Evolutionary conservation across 2,329 filamentous ascomycete genomes (phyloP).

Genomic region (Curvularia spicifera): DNA sequence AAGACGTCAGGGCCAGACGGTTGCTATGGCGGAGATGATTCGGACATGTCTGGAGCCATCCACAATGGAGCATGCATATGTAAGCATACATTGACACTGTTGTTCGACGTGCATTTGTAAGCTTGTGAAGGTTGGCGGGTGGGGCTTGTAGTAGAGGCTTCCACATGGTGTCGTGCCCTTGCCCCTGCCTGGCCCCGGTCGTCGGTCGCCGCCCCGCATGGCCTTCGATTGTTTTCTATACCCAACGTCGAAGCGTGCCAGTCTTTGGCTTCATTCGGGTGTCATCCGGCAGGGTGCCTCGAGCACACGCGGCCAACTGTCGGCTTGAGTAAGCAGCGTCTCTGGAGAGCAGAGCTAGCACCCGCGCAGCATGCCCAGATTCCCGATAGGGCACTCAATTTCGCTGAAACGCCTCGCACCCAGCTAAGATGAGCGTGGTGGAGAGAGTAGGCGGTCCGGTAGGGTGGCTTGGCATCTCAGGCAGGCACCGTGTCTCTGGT

Average conservation of each 20-base stretch:
- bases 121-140: constrained; percentile 3
- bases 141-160: constrained; percentile 5
- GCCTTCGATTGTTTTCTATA: constrained; percentile 11
- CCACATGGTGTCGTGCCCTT: constrained; percentile 8
- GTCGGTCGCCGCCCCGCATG: constrained; percentile 2
- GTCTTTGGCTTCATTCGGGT: background rate
- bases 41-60: background rate
- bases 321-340: background rate
- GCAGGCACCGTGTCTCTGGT: background rate
- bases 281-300: too few species aligned
- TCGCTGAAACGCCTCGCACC: background rate
- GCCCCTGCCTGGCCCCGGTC: too few species aligned
- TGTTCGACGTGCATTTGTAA: constrained; percentile 14
- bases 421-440: background rate
- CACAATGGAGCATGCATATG: too few species aligned
- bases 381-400: background rate
- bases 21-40: constrained; percentile 6
- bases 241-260: background rate
- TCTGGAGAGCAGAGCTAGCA: background rate
- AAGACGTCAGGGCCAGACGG: constrained; percentile 1
- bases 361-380: too few species aligned
- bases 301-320: background rate
- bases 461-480: constrained; percentile 2
- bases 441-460: background rate
- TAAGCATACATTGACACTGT: too few species aligned